phyloP scores from a whole-genome alignment of 2,329 filamentous ascomycete species.

The Metarhizium brunneum region DNA sequence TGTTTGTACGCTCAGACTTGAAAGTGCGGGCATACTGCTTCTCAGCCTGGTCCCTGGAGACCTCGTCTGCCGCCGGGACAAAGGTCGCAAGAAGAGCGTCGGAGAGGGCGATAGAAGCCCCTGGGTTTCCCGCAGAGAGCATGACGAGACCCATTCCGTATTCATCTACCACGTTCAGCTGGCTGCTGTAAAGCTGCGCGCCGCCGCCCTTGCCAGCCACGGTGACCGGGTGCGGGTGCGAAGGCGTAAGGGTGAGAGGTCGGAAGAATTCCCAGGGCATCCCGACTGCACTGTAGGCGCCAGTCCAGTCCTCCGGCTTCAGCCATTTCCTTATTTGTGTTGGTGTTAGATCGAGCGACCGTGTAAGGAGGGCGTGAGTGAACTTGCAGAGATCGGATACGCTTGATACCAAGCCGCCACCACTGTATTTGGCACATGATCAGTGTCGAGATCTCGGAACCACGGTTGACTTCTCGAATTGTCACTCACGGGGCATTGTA shows the following conservation, averaged over 20 bases:
- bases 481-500: slow-evolving; percentile 21
- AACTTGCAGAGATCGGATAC: slow-evolving; percentile 17
- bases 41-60: slow-evolving; percentile 16
- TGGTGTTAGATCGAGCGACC: slow-evolving; percentile 14
- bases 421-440: slow-evolving; percentile 1
- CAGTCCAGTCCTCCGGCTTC: slow-evolving; percentile 22
- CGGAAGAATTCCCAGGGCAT: slow-evolving; percentile 29
- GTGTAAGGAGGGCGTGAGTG: slow-evolving; percentile 17
- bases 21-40: slow-evolving; percentile 12
- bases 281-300: slow-evolving; percentile 21
- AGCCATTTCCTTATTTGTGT: slow-evolving; percentile 22
- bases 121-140: slow-evolving; percentile 21
- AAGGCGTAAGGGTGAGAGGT: slow-evolving; percentile 13
- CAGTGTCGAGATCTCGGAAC: neutral
- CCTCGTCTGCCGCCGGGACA: slow-evolving; percentile 18
- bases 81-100: slow-evolving; percentile 19
- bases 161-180: slow-evolving; percentile 24
- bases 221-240: slow-evolving; percentile 21
- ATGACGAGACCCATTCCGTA: slow-evolving; percentile 23
- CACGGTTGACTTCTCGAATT: neutral
- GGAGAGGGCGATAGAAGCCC: slow-evolving; percentile 16
- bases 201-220: slow-evolving; percentile 26
- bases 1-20: neutral
- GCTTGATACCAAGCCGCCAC: neutral
- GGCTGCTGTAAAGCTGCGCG: slow-evolving; percentile 24